These are phyloP conservation scores for Cardamine occulta DNA, from an alignment of 345 rosid genomes.

Conservation along the genomic window DNA sequence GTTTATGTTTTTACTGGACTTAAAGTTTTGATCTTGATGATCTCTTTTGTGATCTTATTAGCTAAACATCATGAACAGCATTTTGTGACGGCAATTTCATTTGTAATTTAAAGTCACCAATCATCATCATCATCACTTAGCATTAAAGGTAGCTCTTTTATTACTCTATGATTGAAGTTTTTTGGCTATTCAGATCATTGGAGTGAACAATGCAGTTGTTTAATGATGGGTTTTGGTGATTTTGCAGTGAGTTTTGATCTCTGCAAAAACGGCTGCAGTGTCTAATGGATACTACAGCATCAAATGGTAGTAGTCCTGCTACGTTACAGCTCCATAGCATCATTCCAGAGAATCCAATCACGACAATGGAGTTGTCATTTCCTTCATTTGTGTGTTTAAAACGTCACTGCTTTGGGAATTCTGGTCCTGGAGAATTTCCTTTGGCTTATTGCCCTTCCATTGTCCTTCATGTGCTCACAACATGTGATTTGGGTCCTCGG, in stretches of 20 bases:
- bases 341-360: slow-evolving; percentile 24
- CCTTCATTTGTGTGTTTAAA: slow-evolving; percentile 18
- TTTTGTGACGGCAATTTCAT: background rate
- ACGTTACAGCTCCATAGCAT: slow-evolving; percentile 37
- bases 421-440: slow-evolving; percentile 40
- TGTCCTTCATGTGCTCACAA: slow-evolving; percentile 41
- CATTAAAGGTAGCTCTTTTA: slow-evolving; percentile 30
- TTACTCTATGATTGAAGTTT: slow-evolving; percentile 15
- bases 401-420: slow-evolving; percentile 41
- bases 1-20: slow-evolving; percentile 1
- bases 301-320: slow-evolving; percentile 35
- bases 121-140: slow-evolving; percentile 17
- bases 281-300: slow-evolving; percentile 41
- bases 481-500: slow-evolving; percentile 38
- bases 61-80: slow-evolving; percentile 35
- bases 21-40: slow-evolving; percentile 25
- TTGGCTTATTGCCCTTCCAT: slow-evolving; percentile 41
- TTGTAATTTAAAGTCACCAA: background rate
- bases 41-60: slow-evolving; percentile 34
- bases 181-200: background rate
- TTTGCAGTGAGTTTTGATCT: slow-evolving; percentile 25
- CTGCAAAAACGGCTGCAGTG: slow-evolving; percentile 30
- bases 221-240: slow-evolving; percentile 23
- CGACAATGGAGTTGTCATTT: slow-evolving; percentile 23
- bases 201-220: slow-evolving; percentile 38